phyloP scores from a whole-genome alignment of 345 rosid species.

The Populus euphratica region DNA sequence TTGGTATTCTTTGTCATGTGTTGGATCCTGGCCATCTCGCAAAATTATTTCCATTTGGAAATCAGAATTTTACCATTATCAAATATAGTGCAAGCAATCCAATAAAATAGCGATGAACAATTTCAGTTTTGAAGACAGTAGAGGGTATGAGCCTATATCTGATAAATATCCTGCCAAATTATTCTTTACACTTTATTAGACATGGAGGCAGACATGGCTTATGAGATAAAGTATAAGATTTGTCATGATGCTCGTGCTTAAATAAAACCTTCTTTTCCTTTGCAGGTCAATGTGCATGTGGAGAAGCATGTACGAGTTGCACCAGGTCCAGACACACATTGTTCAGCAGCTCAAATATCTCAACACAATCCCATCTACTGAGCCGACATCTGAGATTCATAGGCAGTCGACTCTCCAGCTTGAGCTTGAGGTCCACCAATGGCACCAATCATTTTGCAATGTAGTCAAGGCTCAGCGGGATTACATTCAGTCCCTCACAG shows the following conservation, averaged over 20 bases:
- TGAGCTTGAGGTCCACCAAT: constrained; percentile 85
- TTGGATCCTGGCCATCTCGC: neutral
- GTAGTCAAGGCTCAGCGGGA: constrained; percentile 76
- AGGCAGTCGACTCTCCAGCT: constrained; percentile 85
- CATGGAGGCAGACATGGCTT: neutral
- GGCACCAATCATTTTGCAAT: constrained; percentile 87
- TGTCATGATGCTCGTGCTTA: neutral
- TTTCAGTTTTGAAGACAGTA: neutral
- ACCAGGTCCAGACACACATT: constrained; percentile 93
- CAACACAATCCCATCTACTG: constrained; percentile 76
- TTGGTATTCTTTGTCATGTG: neutral
- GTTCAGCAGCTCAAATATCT: constrained; percentile 94
- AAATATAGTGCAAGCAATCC: neutral
- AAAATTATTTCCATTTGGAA: neutral
- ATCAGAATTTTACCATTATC: neutral
- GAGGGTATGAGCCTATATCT: neutral
- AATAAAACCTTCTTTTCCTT: neutral
- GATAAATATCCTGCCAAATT: neutral
- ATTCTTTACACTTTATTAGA: neutral
- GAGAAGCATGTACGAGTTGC: constrained; percentile 98
- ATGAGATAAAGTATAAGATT: neutral
- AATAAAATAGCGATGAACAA: neutral
- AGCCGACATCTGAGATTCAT: constrained; percentile 89
- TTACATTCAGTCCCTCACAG: constrained; percentile 76
- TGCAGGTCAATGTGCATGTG: constrained; percentile 91